Evolutionary conservation across 208 protist genomes (phyloP).

Genomic region (Trypanosoma lewisi): DNA sequence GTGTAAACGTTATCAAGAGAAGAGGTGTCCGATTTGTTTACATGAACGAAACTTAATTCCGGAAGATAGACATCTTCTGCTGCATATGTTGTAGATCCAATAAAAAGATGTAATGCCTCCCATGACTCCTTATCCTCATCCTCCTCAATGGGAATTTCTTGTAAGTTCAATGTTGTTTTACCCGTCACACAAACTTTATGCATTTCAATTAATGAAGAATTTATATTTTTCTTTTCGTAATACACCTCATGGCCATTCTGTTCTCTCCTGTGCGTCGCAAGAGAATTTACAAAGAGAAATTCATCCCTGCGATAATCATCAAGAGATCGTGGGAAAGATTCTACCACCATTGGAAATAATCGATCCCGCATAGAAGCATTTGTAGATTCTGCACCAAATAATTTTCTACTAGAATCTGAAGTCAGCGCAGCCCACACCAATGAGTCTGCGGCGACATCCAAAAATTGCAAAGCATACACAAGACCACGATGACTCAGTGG

Average conservation of each 20-base stretch:
- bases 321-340: constrained; percentile 32
- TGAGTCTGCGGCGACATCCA: constrained; percentile 50
- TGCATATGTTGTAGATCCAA: constrained; percentile 54
- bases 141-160: constrained; percentile 40
- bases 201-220: neutral
- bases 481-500: constrained; percentile 71
- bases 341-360: constrained; percentile 60
- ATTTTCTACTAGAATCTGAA: constrained; percentile 26
- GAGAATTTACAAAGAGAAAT: constrained; percentile 29
- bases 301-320: constrained; percentile 26
- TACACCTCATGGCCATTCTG: neutral
- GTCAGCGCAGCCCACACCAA: constrained; percentile 59
- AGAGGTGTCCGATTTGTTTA: constrained; percentile 14
- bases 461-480: constrained; percentile 73
- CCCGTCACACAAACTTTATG: constrained; percentile 22
- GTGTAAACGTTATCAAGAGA: constrained; percentile 15
- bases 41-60: constrained; percentile 5
- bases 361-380: constrained; percentile 33
- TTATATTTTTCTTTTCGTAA: constrained; percentile 9
- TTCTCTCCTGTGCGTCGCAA: constrained; percentile 14
- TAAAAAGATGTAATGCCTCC: constrained; percentile 45
- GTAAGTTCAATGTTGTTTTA: constrained; percentile 33
- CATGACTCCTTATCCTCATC: constrained; percentile 37
- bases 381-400: constrained; percentile 37
- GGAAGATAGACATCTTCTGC: constrained; percentile 39